Base-by-base conservation (phyloP, 2,329 filamentous ascomycete species). In the Ceratocystis colombiana region DNA sequence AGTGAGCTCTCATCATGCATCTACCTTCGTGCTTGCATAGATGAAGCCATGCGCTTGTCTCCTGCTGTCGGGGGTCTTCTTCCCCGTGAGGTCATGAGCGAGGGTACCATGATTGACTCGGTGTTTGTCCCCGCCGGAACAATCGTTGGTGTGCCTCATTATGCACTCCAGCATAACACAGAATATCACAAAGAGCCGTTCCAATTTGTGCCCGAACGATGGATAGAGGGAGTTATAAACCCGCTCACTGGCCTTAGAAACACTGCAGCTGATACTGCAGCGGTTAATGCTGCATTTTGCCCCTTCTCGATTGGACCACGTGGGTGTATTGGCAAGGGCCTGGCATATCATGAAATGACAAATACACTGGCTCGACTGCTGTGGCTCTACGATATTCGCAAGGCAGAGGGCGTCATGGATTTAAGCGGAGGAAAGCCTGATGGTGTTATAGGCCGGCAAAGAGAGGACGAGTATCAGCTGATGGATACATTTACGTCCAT, bases 401-500 rank as follows among this genome's bases (percentile, higher is more conserved):
- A 75, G 71, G 78, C 82, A 0, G 71, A 76, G 1, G 79, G 79
- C 1, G 76, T 82, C 1, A 73, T 70, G 7, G 82, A 82, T 67
- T 79, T 80, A 3, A 63, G 66, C 5, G 66, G 62, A n/a, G 81
- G 79, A 7, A 80, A 84, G 76, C 82, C 83, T 5, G 75, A 74
- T 57, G 70, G 73, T 2, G 76, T 76, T 37, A 72, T 77, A 6
- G 84, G 84, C 0, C 77, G 84, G 59, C 79, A 84, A 66, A 77
- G 80, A 61, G 72, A 72, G 20, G 76, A 72, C 1, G 88, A 90
- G 78, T 89, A 86, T 74, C 87, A 89, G 77, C 76, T 90, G 66
- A 76, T 81, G 64, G 88, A 91, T 73, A 86, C 83, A 20, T 90
- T 91, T 74, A 89, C 88, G 41, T 88, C 86, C 71, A 77, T 82